These are phyloP conservation scores for Aspergillus diversus DNA, from an alignment of 495 filamentous ascomycete genomes.

Conservation along the genomic window DNA sequence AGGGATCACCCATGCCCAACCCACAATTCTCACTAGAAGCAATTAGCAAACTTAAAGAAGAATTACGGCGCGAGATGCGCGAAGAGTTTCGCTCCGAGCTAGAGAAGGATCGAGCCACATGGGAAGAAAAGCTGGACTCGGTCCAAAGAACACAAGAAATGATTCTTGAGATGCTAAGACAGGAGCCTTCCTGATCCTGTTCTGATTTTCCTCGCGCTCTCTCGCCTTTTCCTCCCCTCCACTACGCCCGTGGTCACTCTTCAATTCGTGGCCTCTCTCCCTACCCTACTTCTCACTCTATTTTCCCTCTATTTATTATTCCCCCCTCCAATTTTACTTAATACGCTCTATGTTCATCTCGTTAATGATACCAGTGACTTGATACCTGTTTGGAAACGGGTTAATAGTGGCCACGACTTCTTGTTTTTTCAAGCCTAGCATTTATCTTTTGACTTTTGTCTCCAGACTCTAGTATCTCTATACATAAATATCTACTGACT, in stretches of 20 bases:
- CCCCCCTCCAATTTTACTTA: not conserved
- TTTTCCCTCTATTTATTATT: not conserved
- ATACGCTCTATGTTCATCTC: not conserved
- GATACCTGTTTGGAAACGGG: not conserved
- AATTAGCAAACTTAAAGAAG: slow-evolving; percentile 35
- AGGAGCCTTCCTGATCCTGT: slow-evolving; percentile 37
- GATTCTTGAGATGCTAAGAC: slow-evolving; percentile 51
- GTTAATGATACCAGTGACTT: not conserved
- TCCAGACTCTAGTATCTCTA: too few relatives aligned
- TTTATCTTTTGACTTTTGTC: too few relatives aligned
- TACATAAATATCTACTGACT: too few relatives aligned
- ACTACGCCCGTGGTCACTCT: not conserved
- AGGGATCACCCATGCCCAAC: not conserved
- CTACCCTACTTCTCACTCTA: not conserved
- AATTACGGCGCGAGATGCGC: slow-evolving; percentile 41
- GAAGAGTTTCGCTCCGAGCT: slow-evolving; percentile 37
- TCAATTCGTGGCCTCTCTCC: not conserved
- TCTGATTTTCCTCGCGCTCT: slow-evolving; percentile 1
- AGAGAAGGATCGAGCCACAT: slow-evolving; percentile 35
- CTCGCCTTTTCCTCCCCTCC: not conserved
- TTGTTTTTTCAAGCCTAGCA: too few relatives aligned
- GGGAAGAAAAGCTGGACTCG: slow-evolving; percentile 45
- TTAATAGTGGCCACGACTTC: too few relatives aligned
- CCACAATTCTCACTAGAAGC: not conserved
- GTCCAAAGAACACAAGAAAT: slow-evolving; percentile 50